Evolutionary conservation across 2,329 filamentous ascomycete species (phyloP), one percentile per base, ranked within the genome.

Genomic region (Paecilomyces fulvus): DNA sequence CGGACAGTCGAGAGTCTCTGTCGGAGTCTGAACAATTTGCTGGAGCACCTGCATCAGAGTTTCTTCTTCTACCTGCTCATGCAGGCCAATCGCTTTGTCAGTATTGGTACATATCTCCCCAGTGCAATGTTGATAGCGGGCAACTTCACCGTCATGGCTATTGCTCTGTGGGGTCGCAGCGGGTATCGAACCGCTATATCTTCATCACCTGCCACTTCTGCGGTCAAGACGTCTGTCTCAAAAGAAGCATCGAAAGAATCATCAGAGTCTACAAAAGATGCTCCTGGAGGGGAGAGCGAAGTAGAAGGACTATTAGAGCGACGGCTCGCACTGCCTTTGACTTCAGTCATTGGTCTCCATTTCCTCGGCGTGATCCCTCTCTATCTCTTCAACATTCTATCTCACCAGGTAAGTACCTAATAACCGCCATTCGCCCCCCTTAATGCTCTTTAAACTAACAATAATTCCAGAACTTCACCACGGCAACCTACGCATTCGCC

Each of bases 21-120:
- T 71, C 83, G 94, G 65, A 96, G 90, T 70, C 77, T 99, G 73
- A 99, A 99, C 76, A 99, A 99, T 68, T 77, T 99, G 57, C 82
- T 99, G 30, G 94, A 99, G 75, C 92, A 99, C 70, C 80, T 99
- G 59, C 94, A 99, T 70, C 94, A 99, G 75, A 96, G 92, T 71
- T 99, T 99, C 79, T 99, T 99, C 82, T 97, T 99, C 76, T 99
- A 99, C 71, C 79, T 99, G 53, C 80, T 99, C 49, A 91, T 97
- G 84, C 87, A 95, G 63, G 83, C 86, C 30, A 89, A 94, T 65
- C 86, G 92, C 10, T 99, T 99, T 69, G 94, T 97, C 64, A 97
- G 92, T 73, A 99, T 99, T 61, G 94, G 94, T 14, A 99, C 92
- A 1, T 99, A 99, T 68, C 80, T 99, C 3, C 94, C 94, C 0